Conservation (phyloP, 176 grass and related monocot genomes). For the Oryza glumipatula region DNA sequence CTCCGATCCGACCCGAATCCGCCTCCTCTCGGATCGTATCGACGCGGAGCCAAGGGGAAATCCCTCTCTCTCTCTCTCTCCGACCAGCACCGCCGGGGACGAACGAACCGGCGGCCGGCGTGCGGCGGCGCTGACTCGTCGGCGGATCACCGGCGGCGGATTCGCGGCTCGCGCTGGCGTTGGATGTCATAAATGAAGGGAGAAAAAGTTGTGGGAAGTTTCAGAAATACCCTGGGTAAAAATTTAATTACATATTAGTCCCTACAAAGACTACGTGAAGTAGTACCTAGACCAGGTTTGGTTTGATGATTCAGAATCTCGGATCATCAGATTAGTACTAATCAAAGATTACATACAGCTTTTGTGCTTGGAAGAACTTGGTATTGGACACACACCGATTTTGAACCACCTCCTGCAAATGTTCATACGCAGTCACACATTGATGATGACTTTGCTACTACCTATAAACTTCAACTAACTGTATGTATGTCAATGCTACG, state of each 20-base stretch:
- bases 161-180: background rate
- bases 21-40: background rate
- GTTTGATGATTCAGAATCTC: background rate
- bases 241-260: background rate
- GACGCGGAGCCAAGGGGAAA: background rate
- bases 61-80: too few relatives aligned
- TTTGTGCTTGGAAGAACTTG: background rate
- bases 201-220: background rate
- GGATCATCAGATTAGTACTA: background rate
- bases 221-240: rapidly evolving
- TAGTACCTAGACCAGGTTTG: too few relatives aligned
- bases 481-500: background rate
- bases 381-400: background rate
- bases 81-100: too few relatives aligned
- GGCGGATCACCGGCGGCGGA: background rate
- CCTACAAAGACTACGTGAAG: background rate
- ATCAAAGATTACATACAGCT: background rate
- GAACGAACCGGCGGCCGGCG: background rate
- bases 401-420: background rate
- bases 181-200: background rate
- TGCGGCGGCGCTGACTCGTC: too few relatives aligned
- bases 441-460: constrained; percentile 25
- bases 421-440: constrained; percentile 17
- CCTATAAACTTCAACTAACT: background rate
- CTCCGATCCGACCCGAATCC: background rate